Conservation (phyloP, 305 asterid species). For the Plantago coronopus region DNA sequence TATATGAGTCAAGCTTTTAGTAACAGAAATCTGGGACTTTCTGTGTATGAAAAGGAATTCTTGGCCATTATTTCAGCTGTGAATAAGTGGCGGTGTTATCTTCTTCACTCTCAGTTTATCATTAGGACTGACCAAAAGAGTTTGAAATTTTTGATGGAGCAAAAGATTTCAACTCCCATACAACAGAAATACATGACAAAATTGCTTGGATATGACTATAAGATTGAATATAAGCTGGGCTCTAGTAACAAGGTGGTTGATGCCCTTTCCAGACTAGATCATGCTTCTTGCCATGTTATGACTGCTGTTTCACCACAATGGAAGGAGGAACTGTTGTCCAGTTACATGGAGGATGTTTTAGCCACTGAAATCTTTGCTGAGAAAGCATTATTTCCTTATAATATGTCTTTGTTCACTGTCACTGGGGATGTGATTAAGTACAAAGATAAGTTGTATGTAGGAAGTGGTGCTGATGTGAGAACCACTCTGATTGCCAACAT, state of each 20-base stretch:
- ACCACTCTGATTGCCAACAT: too few species aligned
- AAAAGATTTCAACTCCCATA: neutral
- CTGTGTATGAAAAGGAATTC: too few species aligned
- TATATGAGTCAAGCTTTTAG: too few species aligned
- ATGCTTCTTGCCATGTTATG: neutral
- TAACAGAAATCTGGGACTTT: too few species aligned
- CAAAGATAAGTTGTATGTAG: neutral
- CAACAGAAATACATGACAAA: slow-evolving; percentile 2
- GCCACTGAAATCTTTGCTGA: neutral
- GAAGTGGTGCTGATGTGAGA: neutral
- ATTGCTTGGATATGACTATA: neutral
- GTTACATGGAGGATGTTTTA: neutral
- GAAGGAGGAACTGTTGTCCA: neutral
- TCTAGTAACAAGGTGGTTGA: neutral
- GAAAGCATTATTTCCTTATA: neutral
- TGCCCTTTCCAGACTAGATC: neutral
- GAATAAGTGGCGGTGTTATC: too few species aligned
- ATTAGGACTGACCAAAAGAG: neutral
- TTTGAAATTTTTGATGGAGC: neutral
- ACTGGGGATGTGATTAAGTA: neutral
- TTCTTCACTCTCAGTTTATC: neutral
- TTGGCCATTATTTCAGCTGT: too few species aligned
- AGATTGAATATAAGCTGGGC: neutral
- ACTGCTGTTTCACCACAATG: neutral
- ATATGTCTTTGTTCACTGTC: neutral